Evolutionary conservation across 108 stramenopile genomes (phyloP), one percentile per base, ranked within the genome.

Genomic region (Ochromonas danica): DNA sequence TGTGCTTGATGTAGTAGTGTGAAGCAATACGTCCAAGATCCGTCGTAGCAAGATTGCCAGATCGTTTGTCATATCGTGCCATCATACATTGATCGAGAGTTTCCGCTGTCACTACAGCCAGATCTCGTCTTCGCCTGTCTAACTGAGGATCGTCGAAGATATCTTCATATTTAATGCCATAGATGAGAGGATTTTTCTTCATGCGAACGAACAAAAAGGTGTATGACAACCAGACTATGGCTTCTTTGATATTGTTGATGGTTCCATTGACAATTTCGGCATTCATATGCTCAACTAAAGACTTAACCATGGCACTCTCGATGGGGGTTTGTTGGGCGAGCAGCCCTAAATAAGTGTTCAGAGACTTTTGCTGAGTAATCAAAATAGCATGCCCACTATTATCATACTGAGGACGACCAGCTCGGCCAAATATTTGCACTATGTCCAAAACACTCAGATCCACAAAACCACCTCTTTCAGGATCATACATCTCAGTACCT

Each of bases 251-350:
- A 39, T 90, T 95, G 33, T 94, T 92, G 31, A 99, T 96, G 0
- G 97, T 99, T 0, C 98, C 97, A 1, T 94, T 91, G 0, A 95
- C 94, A 17, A 99, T 87, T 83, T 99, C 98, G 25, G 98, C 98
- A 80, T 99, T 99, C 61, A 99, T 80, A 81, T 97, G 96, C 78
- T 99, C 98, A 0, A 95, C 90, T 17, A 99, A 89, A 74, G 86
- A 82, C 65, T 95, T 95, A 82, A 97, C 90, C 78, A 95, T 95
- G 36, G 81, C 88, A 36, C 89, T 90, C 83, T 99, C 98, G 70
- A 99, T 98, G 3, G 99, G 96, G 6, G 93, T 92, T 6, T 93
- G 89, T 41, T 91, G 80, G 0, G 96, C 92, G 10, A 99, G 88
- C 83, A 95, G 94, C 71, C 95, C 90, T 0, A 98, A 89, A 80